Evolutionary conservation across 2,329 filamentous ascomycete genomes (phyloP), one percentile per base, ranked within the genome.

Genomic region (Colletotrichum lupini): DNA sequence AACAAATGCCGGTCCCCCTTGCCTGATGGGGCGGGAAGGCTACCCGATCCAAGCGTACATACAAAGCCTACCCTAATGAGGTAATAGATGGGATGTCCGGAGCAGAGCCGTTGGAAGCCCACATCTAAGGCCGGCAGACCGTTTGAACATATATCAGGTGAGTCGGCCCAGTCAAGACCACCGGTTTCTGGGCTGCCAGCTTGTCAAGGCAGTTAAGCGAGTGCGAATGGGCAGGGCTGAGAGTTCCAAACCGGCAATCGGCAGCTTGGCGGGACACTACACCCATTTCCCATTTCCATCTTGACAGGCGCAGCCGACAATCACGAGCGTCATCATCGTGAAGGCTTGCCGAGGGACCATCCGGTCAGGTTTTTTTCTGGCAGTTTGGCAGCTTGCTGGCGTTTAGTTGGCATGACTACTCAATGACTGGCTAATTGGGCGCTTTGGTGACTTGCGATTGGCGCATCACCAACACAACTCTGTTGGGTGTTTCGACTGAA

Each of bases 401-500:
- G 35, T 55, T 16, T 57, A 22, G n/a, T 28, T 52, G 70, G 26
- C 59, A 60, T 49, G 58, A 28, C 28, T 37, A 2, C 37, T 22
- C 2, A 55, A 7, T 8, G 3, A 19, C 12, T 8, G 14, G 14
- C 14, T 7, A 12, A 19, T 37, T 5, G 3, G 14, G 32, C 24
- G 8, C 22, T 58, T 26, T 14, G 42, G 28, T 49, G 32, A 46
- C 28, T 73, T 62, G 61, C 67, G 67, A 73, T 71, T 73, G 60
- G 61, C 28, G 57, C 56, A 56, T 70, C 61, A 56, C 46, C 14
- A 19, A 7, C 11, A 14, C 71, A 66, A 61, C 56, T 66, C 35
- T 66, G 46, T 73, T 57, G 35, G 56, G 37, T 16, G 71, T 66
- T 73, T 73, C 71, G 49, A 66, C 67, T 66, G 70, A 71, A 65